Conservation (phyloP, 1,284 basidiomycete genomes). For the Inonotus obliquus region DNA sequence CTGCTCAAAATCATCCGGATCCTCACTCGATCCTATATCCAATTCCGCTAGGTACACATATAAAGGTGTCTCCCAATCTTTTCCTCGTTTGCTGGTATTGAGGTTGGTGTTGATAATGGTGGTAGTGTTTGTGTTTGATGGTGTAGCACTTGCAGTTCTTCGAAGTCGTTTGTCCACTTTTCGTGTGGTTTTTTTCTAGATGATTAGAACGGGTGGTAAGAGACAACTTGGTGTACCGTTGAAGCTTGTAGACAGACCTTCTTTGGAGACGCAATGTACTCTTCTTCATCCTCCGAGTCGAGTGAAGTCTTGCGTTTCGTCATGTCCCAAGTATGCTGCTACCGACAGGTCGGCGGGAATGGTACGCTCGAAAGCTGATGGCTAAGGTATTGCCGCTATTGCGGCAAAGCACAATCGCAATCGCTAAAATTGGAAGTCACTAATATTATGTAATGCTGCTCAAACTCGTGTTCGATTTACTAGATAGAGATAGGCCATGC, state of each 20-base stretch:
- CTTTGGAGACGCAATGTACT: constrained; percentile 3
- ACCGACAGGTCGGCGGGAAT: too few relatives aligned
- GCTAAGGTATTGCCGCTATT: too few relatives aligned
- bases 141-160: background rate
- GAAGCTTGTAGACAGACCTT: background rate
- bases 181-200: background rate
- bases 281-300: constrained; percentile 7
- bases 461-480: too few relatives aligned
- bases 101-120: too few relatives aligned
- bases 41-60: background rate
- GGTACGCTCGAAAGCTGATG: too few relatives aligned
- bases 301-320: background rate
- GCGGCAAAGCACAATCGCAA: too few relatives aligned
- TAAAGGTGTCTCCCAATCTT: background rate
- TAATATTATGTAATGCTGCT: too few relatives aligned
- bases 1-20: constrained; percentile 30
- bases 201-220: background rate
- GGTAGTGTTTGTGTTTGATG: too few relatives aligned
- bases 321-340: background rate
- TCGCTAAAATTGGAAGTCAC: too few relatives aligned
- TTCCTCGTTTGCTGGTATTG: background rate
- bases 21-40: background rate
- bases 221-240: background rate
- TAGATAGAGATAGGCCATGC: too few relatives aligned
- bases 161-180: background rate